phyloP scores from a whole-genome alignment of 495 filamentous ascomycete genomes.

The Penicillium canariense region DNA sequence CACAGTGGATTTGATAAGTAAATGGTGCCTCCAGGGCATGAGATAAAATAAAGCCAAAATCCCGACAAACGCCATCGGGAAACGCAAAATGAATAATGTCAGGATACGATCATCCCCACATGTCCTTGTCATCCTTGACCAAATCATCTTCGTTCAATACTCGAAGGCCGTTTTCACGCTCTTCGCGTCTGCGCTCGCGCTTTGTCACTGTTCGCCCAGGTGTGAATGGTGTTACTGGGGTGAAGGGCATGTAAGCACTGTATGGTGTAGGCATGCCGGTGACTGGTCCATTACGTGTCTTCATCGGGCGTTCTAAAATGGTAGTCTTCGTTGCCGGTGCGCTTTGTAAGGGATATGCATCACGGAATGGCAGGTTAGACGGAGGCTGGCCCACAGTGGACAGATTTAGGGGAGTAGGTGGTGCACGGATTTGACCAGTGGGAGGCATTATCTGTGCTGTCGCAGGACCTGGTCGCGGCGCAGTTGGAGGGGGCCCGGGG shows the following conservation, averaged over 20 bases:
- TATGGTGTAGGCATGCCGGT: constrained; percentile 81
- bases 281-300: constrained; percentile 58
- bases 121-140: constrained; percentile 53
- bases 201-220: constrained; percentile 71
- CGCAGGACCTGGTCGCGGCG: constrained; percentile 26
- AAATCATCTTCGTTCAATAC: constrained; percentile 47
- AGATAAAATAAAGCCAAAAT: background rate
- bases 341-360: constrained; percentile 50
- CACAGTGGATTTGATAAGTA: background rate
- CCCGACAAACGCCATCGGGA: background rate
- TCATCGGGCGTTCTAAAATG: constrained; percentile 63
- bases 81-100: background rate
- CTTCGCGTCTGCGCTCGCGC: constrained; percentile 64
- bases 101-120: constrained; percentile 48
- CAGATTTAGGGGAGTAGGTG: constrained; percentile 36
- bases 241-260: constrained; percentile 88
- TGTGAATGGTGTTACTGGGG: constrained; percentile 83
- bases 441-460: constrained; percentile 20
- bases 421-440: constrained; percentile 24
- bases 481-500: constrained; percentile 53
- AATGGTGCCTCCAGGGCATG: background rate
- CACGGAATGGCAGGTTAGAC: constrained; percentile 56
- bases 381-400: constrained; percentile 30
- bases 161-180: constrained; percentile 37
- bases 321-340: constrained; percentile 72